phyloP scores from a whole-genome alignment of 768 basidiomycete species.

The Pleurotus pulmonarius region DNA sequence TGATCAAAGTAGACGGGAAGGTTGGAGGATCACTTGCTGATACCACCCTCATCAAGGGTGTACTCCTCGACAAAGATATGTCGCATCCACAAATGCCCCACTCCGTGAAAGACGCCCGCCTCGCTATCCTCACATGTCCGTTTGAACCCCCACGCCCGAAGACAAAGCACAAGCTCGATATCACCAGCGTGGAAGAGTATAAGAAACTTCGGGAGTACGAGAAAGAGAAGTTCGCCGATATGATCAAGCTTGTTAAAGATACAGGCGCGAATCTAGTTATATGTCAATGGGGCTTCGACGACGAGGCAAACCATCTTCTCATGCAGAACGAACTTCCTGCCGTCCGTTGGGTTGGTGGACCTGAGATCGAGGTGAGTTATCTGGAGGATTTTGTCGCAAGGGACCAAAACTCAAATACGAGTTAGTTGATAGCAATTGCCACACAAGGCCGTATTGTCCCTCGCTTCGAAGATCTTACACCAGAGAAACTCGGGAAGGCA shows the following conservation, averaged over 20 bases:
- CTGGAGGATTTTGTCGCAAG: neutral
- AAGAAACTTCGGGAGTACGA: conserved; percentile 93
- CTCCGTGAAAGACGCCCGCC: conserved; percentile 78
- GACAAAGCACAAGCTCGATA: conserved; percentile 98
- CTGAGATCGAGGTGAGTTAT: conserved; percentile 86
- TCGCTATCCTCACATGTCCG: conserved; percentile 97
- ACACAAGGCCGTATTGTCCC: conserved; percentile 98
- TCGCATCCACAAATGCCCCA: conserved; percentile 98
- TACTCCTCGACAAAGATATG: conserved; percentile 99
- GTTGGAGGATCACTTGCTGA: conserved; percentile 97
- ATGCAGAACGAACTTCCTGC: conserved; percentile 98
- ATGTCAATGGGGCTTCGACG: conserved; percentile 99
- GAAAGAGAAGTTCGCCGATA: conserved; percentile 92
- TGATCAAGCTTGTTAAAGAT: conserved; percentile 96
- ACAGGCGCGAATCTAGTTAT: conserved; percentile 98
- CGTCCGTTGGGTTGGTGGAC: conserved; percentile 98
- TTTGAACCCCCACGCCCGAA: conserved; percentile 99
- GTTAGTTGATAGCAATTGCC: conserved; percentile 93
- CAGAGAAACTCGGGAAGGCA: conserved; percentile 89
- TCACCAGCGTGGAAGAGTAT: conserved; percentile 95
- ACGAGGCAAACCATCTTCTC: conserved; percentile 96
- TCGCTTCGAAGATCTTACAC: conserved; percentile 91
- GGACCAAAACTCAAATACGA: neutral
- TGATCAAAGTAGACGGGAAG: conserved; percentile 99
- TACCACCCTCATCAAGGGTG: conserved; percentile 92